Base-by-base conservation (phyloP, 2,329 filamentous ascomycete genomes). In the Furcasterigmium furcatum region DNA sequence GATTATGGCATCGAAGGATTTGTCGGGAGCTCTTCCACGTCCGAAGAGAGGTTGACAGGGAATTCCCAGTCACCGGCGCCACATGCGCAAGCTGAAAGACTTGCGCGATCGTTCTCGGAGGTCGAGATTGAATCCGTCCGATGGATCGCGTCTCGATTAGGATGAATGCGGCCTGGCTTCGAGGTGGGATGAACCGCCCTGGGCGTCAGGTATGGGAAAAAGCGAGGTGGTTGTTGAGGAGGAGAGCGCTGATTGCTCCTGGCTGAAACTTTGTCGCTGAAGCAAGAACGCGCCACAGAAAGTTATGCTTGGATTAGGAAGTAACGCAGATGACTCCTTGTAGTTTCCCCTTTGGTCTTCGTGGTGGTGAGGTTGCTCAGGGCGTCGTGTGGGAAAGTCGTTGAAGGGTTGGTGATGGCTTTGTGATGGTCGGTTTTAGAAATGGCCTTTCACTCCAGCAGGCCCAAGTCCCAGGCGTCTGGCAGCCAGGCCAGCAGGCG, bases 51-150 rank as follows among this genome's bases (percentile, higher is more conserved):
- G 25, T 24, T 46, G 48, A 18, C 30, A 32, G 34, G 21, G 22
- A 43, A 41, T 38, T 41, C 20, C 38, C 48, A 46, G 41, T 51
- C 50, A 51, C 50, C 46, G 44, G 48, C 50, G 48, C 50, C 48
- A 14, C 27, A 43, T 51, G 50, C 50, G 50, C 50, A 48, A 44
- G 46, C 34, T 30, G 34, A 19, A 12, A 29, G 38, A 20, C 27
- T 32, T 35, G 44, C 47, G 47, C 47, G 38, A 43, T 49, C 46
- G 43, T 18, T 12, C 34, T 36, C 18, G 16, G 12, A 18, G 19
- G 9, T 36, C n/a, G 34, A 36, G n/a, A 18, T n/a, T n/a, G 34
- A 9, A 36, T 19, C n/a, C 16, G n/a, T 18, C n/a, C n/a, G n/a
- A n/a, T n/a, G n/a, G n/a, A n/a, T n/a, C n/a, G n/a, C n/a, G n/a